phyloP scores from a whole-genome alignment of 768 basidiomycete species.

The Lentinus tigrinus region DNA sequence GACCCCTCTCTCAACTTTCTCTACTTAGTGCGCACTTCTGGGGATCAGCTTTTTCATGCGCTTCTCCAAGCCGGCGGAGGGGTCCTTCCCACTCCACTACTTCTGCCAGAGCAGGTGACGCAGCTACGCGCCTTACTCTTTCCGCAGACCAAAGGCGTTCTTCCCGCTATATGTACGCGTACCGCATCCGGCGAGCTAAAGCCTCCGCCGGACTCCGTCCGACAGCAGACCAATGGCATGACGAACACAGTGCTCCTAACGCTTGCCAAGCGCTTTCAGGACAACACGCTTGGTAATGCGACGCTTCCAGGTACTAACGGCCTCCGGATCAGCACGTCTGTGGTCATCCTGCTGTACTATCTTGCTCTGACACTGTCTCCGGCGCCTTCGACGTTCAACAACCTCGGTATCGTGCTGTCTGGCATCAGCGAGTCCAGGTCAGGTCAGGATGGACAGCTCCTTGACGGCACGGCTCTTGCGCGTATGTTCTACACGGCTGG shows the following conservation, averaged over 20 bases:
- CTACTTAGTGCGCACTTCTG: constrained; percentile 33
- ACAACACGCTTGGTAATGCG: constrained; percentile 26
- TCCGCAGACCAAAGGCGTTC: constrained; percentile 30
- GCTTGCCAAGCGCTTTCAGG: constrained; percentile 46
- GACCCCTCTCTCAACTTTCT: constrained; percentile 37
- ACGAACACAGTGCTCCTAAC: constrained; percentile 43
- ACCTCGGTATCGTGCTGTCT: constrained; percentile 49
- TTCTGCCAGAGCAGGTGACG: constrained; percentile 40
- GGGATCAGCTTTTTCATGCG: constrained; percentile 32
- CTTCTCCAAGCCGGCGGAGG: constrained; percentile 36
- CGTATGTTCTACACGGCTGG: constrained; percentile 45
- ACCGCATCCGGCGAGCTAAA: constrained; percentile 1
- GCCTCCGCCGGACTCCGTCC: constrained; percentile 21
- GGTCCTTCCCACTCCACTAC: constrained; percentile 40
- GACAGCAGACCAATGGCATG: constrained; percentile 31
- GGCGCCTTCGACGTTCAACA: constrained; percentile 47
- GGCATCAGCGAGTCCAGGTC: constrained; percentile 28
- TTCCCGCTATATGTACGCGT: constrained; percentile 34
- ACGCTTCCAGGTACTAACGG: constrained; percentile 26
- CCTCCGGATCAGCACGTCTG: constrained; percentile 34
- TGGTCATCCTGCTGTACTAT: constrained; percentile 48
- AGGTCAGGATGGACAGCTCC: constrained; percentile 12
- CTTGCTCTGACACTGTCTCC: constrained; percentile 44
- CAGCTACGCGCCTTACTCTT: constrained; percentile 39
- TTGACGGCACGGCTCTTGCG: constrained; percentile 38